A percentile compares a stretch with the other conserved stretches of the same genome.
These are phyloP conservation scores for Crithidia thermophila DNA, from an alignment of 208 protist genomes.

Conservation along the genomic window DNA sequence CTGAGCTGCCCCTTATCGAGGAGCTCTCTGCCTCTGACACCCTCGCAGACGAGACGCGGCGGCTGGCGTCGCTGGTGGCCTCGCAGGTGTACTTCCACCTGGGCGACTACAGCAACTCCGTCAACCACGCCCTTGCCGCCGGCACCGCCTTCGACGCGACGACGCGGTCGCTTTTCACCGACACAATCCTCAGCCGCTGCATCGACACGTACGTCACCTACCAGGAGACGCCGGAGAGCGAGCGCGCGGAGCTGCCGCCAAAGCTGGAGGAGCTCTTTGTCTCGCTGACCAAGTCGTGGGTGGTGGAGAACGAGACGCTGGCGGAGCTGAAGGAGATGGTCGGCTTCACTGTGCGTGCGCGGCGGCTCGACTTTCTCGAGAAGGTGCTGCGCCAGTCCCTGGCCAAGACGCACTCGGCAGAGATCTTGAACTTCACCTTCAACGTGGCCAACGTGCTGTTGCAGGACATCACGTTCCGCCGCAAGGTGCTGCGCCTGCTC, in stretches of 20 bases:
- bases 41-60: constrained; percentile 62
- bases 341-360: constrained; percentile 88
- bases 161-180: constrained; percentile 76
- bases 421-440: constrained; percentile 94
- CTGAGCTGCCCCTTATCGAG: constrained; percentile 81
- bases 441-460: constrained; percentile 86
- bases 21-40: constrained; percentile 69
- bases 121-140: constrained; percentile 95
- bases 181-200: constrained; percentile 94
- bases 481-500: constrained; percentile 88
- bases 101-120: constrained; percentile 94
- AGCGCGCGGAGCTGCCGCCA: constrained; percentile 60
- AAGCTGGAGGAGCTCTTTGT: constrained; percentile 86
- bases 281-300: constrained; percentile 78
- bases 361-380: constrained; percentile 88
- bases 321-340: constrained; percentile 85
- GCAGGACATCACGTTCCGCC: constrained; percentile 79
- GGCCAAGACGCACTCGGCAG: constrained; percentile 53
- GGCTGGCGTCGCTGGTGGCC: constrained; percentile 91
- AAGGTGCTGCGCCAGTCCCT: constrained; percentile 77
- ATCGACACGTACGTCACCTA: constrained; percentile 95
- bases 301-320: constrained; percentile 64
- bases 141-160: constrained; percentile 95
- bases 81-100: constrained; percentile 99
- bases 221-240: constrained; percentile 43